Base-by-base conservation (phyloP, 805 yeast genomes). In the Zygoascus bituminiphila region DNA sequence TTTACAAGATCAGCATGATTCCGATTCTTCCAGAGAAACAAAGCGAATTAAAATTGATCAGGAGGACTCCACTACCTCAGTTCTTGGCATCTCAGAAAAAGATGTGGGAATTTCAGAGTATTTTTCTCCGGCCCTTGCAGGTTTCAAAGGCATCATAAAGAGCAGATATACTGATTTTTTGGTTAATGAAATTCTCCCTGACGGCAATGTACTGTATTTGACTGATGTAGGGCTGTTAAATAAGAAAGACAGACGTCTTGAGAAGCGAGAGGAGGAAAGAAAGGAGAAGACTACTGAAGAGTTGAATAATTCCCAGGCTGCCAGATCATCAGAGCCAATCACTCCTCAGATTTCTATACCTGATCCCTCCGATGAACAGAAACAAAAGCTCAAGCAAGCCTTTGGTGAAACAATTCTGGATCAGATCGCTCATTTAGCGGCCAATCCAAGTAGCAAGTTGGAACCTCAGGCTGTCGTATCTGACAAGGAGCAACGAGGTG, bases 151-250 rank as follows among this genome's bases (percentile, higher is more conserved):
- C 2, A 73, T 76, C 12, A 71, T 93, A 57, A 93, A 93, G 64
- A 95, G 86, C 61, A 72, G 96, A 25, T 89, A 88, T 66, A 82
- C 95, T 10, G 99, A 93, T 63, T 93, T 93, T 63, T 74, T 87
- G 61, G 99, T 93, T 41, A 87, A 88, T 65, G 99, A 93, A 65
- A 83, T 93, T 49, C 83, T 74, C 51, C 57, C 67, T 25, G 67
- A 77, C 20, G 94, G 86, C 1, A 66, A 76, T 1, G 95, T 88
- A 1, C 76, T 89, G 10, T 89, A 82, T 62, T 71, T 93, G 52
- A 62, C 68, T 8, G 96, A 89, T 59, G 77, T 79, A 47, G 96
- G 97, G 71, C 73, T 43, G 64, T 71, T 47, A 73, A 57, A 55
- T 21, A 52, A 56, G 49, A 45, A 47, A 35, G 57, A 50, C 7